Evolutionary conservation across 768 basidiomycete genomes (phyloP), one percentile per base, ranked within the genome.

Genomic region (Trametes cingulata): DNA sequence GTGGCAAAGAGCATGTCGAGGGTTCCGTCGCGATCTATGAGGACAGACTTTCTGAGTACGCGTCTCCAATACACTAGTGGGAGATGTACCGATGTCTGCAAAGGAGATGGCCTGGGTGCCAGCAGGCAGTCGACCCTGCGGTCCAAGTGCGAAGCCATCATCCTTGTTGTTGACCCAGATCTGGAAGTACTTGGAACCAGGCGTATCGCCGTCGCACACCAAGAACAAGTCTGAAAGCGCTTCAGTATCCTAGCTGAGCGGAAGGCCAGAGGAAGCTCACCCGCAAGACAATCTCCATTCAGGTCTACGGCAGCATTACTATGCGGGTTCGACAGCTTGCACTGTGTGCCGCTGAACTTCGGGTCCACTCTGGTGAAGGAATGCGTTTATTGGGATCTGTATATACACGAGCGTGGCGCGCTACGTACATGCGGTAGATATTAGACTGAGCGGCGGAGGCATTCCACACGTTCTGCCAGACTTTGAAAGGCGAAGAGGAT

Each of bases 221-320:
- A 99, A 79, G 72, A 99, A 96, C 3, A 98, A 75, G 66, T 99
- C 96, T 60, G 58, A 29, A 1, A 33, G 27, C 15, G 15, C n/a
- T 14, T 46, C 15, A 33, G 45, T 14, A 9, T 39, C 2, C 33
- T 40, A 12, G 33, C 29, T 40, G 4, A 33, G n/a, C 12, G 10
- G 20, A 3, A 45, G 33, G 0, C 14, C 6, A 47, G 27, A 8
- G 8, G 37, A 22, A 10, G 74, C 79, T 63, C 61, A 90, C 93
- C 93, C 63, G 95, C 93, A 3, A 97, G 80, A 72, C 97, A 98
- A 72, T 99, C 97, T 13, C 97, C 97, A 62, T 98, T 85, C 39
- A 99, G 76, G 68, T 99, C 97, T 5, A 98, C 83, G 17, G 95
- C 89, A 0, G 95, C 95, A 73, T 95, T 97, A 69, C 91, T 94